Evolutionary conservation across 192 early-diverging fungal species (phyloP).

Genomic region (Podila horticola): DNA sequence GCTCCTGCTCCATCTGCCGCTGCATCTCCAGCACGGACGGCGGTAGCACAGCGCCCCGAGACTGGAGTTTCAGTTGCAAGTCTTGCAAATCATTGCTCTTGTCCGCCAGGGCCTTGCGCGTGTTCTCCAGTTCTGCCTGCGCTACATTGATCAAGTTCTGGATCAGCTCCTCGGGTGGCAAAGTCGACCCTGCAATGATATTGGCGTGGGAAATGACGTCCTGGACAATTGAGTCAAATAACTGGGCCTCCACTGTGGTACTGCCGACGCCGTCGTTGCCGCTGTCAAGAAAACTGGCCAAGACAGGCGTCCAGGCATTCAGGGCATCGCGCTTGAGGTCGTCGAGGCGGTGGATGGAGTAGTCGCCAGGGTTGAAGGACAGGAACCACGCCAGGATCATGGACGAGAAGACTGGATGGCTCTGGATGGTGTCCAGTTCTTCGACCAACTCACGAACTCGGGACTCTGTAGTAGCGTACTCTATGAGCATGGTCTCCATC

Average conservation of each 20-base stretch:
- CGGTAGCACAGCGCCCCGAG: slow-evolving; percentile 23
- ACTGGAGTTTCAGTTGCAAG: slow-evolving; percentile 32
- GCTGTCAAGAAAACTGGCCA: slow-evolving; percentile 12
- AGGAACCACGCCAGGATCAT: slow-evolving; percentile 46
- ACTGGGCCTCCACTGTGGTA: slow-evolving; percentile 19
- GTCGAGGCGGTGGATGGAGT: slow-evolving; percentile 17
- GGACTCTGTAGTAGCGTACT: slow-evolving; percentile 28
- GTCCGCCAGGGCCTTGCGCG: slow-evolving; percentile 21
- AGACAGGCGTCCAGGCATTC: slow-evolving; percentile 32
- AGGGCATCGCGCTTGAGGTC: slow-evolving; percentile 34
- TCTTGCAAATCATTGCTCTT: slow-evolving; percentile 36
- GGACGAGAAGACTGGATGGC: slow-evolving; percentile 31
- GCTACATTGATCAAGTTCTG: slow-evolving; percentile 33
- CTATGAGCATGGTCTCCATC: slow-evolving; percentile 41
- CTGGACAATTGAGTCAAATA: slow-evolving; percentile 39
- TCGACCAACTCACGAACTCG: slow-evolving; percentile 37
- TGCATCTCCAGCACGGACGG: slow-evolving; percentile 31
- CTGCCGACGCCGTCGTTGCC: slow-evolving; percentile 1
- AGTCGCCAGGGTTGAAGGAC: slow-evolving; percentile 34
- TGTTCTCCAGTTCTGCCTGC: slow-evolving; percentile 21
- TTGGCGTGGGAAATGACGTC: slow-evolving; percentile 43
- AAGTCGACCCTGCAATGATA: slow-evolving; percentile 36
- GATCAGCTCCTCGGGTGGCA: slow-evolving; percentile 25
- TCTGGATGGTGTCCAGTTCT: slow-evolving; percentile 44
- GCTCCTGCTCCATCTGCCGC: slow-evolving; percentile 44